Evolutionary conservation across 805 yeast genomes (phyloP), one percentile per base, ranked within the genome.

Genomic region (Candida dajiaensis): DNA sequence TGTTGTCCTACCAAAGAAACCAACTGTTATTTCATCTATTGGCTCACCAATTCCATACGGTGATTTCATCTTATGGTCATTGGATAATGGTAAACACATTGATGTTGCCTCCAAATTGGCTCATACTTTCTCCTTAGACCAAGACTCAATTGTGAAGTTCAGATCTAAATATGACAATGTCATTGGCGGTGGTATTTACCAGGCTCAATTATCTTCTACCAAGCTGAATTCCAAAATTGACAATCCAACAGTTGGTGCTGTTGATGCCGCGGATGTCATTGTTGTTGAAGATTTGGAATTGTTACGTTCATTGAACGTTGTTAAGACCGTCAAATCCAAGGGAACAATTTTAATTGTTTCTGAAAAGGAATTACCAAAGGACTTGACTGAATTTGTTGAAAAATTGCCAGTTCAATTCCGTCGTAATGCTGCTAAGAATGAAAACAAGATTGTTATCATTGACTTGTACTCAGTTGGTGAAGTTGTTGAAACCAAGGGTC

Each of bases 101-200:
- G 72, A 72, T 33, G 76, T 81, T 40, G 80, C 90, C 15, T 73
- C 82, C 23, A 78, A 77, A 55, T 66, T 88, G 50, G 84, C 89
- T 0, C 85, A 81, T 50, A 72, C 87, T 20, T 72, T 85, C 54
- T 81, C 95, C 2, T 71, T 85, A 58, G 83, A 78, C 55, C 77
- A 76, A 48, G 61, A 72, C 43, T 70, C 77, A 47, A 59, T 66
- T 38, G 74, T 84, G 47, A 66, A 74, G 44, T 75, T 78, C 63
- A 74, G 85, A 63, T 75, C 85, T 43, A 78, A 77, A 58, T 88
- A 71, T 57, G 96, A 92, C 64, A 89, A 87, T 63, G 62, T 73
- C 33, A 69, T 79, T 15, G 77, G 76, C 43, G 92, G 90, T 31
- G 97, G 97, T 51, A 61, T 78, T 9, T 81, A 82, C 62, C 87